Conservation (phyloP, 2,329 filamentous ascomycete genomes). For the Cladosporium sp. region DNA sequence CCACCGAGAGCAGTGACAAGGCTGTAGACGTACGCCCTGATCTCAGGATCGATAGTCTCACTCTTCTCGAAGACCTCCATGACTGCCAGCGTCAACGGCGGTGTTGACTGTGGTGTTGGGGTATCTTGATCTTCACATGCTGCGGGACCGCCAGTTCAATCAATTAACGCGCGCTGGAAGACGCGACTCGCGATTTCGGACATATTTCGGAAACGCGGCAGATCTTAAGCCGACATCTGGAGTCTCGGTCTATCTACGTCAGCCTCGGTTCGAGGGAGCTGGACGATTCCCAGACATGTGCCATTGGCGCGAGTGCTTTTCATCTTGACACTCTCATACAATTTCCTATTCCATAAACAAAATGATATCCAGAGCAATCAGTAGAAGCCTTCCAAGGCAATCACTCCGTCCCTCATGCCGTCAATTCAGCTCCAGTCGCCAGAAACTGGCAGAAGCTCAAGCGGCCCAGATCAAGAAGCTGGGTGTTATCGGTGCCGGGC, state of each 20-base stretch:
- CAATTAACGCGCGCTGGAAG: neutral
- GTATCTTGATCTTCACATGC: neutral
- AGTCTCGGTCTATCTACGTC: too few relatives aligned
- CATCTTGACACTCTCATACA: neutral
- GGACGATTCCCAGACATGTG: too few relatives aligned
- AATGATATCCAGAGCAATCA: conserved; percentile 2
- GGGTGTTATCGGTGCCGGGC: conserved; percentile 89
- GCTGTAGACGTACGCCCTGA: conserved; percentile 89
- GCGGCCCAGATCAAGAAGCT: conserved; percentile 75
- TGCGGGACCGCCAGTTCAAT: neutral
- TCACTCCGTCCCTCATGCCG: conserved; percentile 30
- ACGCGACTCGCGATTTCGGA: conserved; percentile 5
- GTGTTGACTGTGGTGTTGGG: neutral
- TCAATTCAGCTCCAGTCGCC: conserved; percentile 62
- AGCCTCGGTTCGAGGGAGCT: too few relatives aligned
- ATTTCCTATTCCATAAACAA: neutral
- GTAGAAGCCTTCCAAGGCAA: conserved; percentile 10
- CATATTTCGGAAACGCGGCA: neutral
- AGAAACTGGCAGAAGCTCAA: conserved; percentile 46
- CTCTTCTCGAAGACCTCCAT: conserved; percentile 30
- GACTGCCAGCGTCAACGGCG: neutral
- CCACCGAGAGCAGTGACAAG: conserved; percentile 76
- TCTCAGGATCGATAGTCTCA: conserved; percentile 73
- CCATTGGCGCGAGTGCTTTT: neutral
- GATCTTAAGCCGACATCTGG: neutral